Evolutionary conservation across 345 rosid species (phyloP), one percentile per base, ranked within the genome.

Genomic region (Eucalyptus viminalis): DNA sequence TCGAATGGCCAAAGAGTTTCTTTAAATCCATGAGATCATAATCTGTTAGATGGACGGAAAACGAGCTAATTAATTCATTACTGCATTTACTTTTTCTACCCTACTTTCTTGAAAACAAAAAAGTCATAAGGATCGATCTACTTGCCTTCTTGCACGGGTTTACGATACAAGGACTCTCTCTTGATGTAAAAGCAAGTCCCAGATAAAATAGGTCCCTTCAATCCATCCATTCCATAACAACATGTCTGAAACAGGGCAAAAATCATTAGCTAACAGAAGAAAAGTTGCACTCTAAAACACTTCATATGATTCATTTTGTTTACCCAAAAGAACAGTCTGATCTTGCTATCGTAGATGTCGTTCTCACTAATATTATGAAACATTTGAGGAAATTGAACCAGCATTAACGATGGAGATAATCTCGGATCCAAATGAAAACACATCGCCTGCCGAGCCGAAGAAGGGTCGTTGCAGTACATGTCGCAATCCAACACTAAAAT

Each of bases 381-480:
- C 34, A 21, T 90, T 49, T 92, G 95, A 60, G 96, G 94, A 88
- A 93, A 93, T 22, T 91, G 94, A 34, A 95, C 92, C 19, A 92
- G 92, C 5, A 92, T 92, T 19, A 94, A 60, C 2, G 92, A 88
- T 43, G 65, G 34, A 13, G 93, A 88, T 19, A 90, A 86, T 12
- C 37, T 24, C 29, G 94, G 94, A 86, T 94, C 95, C 49, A 87
- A 86, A 40, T 90, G 88, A 87, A 89, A 92, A 86, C 96, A 94
- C 91, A 92, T 90, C 16, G 95, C 95, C 69, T 92, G 92, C 76
- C 88, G 90, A 47, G 93, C 93, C 2, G 96, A 92, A 19, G 88
- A 88, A 24, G 93, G 94, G 87, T 93, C 95, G 49, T 92, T 93
- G 88, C 92, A 94, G 81, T 88, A 89, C 95, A 93, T 93, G 92